Evolutionary conservation across 1,284 basidiomycete species (phyloP).

Genomic region (Hemileia vastatrix): DNA sequence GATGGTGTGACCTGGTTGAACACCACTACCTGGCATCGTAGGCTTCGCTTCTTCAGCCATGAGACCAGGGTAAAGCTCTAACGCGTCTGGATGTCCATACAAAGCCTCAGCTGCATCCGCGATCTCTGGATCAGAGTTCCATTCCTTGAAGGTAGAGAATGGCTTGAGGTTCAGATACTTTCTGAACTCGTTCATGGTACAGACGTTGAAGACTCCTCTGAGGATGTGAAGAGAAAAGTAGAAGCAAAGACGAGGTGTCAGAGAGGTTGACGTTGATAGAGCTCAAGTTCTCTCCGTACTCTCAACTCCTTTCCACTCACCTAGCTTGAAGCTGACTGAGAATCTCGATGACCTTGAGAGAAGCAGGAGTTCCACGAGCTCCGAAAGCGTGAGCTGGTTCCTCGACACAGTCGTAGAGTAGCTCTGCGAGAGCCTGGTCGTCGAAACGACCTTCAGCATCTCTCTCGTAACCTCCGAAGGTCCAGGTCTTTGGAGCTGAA

Average conservation of each 20-base stretch:
- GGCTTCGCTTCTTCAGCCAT: conserved; percentile 63
- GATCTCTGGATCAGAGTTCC: conserved; percentile 67
- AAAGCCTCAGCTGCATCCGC: conserved; percentile 60
- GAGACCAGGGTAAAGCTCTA: conserved; percentile 58
- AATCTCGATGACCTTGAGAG: conserved; percentile 66
- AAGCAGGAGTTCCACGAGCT: conserved; percentile 63
- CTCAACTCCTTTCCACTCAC: neutral
- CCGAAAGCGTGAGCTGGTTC: conserved; percentile 66
- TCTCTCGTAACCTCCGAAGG: conserved; percentile 30
- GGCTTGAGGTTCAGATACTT: conserved; percentile 48
- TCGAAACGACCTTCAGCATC: conserved; percentile 32
- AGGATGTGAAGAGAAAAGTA: too few relatives aligned
- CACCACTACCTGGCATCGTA: conserved; percentile 62
- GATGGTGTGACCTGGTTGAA: conserved; percentile 76
- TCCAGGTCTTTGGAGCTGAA: conserved; percentile 29
- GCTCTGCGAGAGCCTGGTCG: conserved; percentile 29
- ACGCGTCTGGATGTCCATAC: conserved; percentile 32
- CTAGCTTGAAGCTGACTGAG: conserved; percentile 71
- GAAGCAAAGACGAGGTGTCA: neutral
- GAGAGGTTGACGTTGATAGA: neutral
- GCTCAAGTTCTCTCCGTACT: neutral
- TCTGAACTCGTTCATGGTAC: conserved; percentile 75
- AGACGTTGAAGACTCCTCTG: conserved; percentile 59
- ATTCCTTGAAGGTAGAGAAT: conserved; percentile 62
- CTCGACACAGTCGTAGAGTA: too few relatives aligned